These are phyloP conservation scores for Trametes maxima DNA, from an alignment of 768 basidiomycete genomes.

Conservation along the genomic window DNA sequence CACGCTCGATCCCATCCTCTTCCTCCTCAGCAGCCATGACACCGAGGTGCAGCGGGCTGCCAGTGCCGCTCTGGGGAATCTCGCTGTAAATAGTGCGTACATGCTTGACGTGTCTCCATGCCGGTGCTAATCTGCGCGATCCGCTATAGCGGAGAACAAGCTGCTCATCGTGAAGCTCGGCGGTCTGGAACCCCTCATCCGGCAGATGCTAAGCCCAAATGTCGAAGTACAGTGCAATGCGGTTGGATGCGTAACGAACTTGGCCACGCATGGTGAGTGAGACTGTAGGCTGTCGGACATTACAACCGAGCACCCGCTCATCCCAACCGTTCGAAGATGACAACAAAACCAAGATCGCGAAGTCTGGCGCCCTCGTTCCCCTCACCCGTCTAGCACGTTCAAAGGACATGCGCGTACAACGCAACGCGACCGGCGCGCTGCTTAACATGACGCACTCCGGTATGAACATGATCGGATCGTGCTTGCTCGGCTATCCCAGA, in stretches of 20 bases:
- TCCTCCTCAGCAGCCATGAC: slow-evolving; percentile 95
- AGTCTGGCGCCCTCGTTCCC: slow-evolving; percentile 97
- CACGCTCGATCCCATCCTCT: slow-evolving; percentile 97
- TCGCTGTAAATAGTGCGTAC: slow-evolving; percentile 95
- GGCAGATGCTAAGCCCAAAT: slow-evolving; percentile 98
- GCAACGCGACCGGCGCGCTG: slow-evolving; percentile 96
- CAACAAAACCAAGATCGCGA: slow-evolving; percentile 99
- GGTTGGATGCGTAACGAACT: slow-evolving; percentile 97
- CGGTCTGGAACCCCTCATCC: slow-evolving; percentile 95
- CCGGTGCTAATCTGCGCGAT: slow-evolving; percentile 10
- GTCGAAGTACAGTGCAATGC: slow-evolving; percentile 99
- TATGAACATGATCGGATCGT: slow-evolving; percentile 36
- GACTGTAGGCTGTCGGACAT: not conserved
- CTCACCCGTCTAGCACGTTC: slow-evolving; percentile 94
- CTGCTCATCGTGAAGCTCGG: slow-evolving; percentile 97
- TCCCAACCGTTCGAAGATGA: slow-evolving; percentile 63
- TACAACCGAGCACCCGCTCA: not conserved
- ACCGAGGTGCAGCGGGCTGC: slow-evolving; percentile 99
- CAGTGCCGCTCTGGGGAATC: slow-evolving; percentile 94
- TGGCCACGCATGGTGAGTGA: slow-evolving; percentile 91
- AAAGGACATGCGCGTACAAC: slow-evolving; percentile 99
- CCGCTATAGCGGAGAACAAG: slow-evolving; percentile 88
- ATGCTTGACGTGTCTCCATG: slow-evolving; percentile 17
- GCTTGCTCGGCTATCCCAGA: not conserved
- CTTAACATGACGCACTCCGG: slow-evolving; percentile 99